These are phyloP conservation scores for Botrytis pseudocinerea DNA, from an alignment of 2,329 filamentous ascomycete species.

Conservation along the genomic window DNA sequence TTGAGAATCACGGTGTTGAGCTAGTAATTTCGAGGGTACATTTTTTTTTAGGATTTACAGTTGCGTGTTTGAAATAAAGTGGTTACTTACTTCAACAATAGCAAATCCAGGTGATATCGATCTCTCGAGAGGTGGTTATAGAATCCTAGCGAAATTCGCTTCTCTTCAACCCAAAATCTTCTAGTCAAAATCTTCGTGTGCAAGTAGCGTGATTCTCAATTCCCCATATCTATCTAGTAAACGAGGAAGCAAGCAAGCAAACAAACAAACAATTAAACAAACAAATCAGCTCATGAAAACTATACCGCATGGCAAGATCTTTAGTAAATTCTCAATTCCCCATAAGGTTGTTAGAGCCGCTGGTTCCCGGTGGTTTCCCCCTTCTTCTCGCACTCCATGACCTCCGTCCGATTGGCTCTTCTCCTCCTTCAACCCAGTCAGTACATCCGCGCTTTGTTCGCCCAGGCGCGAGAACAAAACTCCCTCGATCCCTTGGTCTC, in stretches of 20 bases:
- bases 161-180: neutral
- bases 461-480: neutral
- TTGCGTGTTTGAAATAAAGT: neutral
- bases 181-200: neutral
- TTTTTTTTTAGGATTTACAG: neutral
- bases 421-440: neutral
- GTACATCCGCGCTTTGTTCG: neutral
- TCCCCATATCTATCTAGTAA: neutral
- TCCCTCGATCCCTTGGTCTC: neutral
- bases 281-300: neutral
- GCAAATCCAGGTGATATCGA: neutral
- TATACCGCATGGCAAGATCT: neutral
- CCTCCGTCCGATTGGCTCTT: neutral
- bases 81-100: neutral
- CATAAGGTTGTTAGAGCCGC: neutral
- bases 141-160: neutral
- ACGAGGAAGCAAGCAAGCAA: neutral
- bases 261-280: too few relatives aligned
- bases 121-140: neutral
- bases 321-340: neutral
- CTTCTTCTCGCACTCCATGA: neutral
- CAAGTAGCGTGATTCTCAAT: neutral
- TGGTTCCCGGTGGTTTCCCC: too few relatives aligned
- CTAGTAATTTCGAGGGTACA: neutral
- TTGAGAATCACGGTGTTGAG: neutral